Base-by-base conservation (phyloP, 2,329 filamentous ascomycete genomes). In the Exophiala oligosperma region DNA sequence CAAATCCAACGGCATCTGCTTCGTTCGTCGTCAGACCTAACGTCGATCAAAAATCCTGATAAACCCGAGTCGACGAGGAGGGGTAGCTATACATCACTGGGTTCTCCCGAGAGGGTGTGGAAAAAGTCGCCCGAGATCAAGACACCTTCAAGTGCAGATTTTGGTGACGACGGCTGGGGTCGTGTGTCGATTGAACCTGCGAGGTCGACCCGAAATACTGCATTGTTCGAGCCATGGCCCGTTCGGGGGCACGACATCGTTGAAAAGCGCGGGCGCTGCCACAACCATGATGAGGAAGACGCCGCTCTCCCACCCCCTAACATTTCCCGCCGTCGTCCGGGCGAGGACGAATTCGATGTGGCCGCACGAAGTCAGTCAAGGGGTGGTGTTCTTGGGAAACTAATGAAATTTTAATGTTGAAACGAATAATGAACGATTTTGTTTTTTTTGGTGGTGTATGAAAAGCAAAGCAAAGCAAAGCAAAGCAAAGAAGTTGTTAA, bases 131-230 rank as follows among this genome's bases (percentile, higher is more conserved):
- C 46, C 28, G 46, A n/a, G 26, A 14, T 17, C 24, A 14, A 9
- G 14, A 48, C 24, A n/a, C 26, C 46, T 14, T n/a, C 8, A 2
- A 17, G 9, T 26, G 12, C 46, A n/a, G 28, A 48, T 48, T 48
- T 48, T n/a, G 46, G 26, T 32, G 46, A 48, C 14, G 46, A 48
- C 9, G 26, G 46, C 24, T 48, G 46, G 46, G 46, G 46, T n/a
- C 46, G 46, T 17, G 12, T 48, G 24, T 48, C 46, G 4, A 29
- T 48, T 29, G 46, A 48, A 9, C 46, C 46, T 32, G 24, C 46
- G 7, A 14, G 46, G 11, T 48, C n/a, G n/a, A 28, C 26, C 12
- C 23, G 46, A 29, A 21, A n/a, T 29, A 3, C 17, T 29, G 46
- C 26, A 9, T 8, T 9, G 32, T 35, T 35, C 4, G 32, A 35